phyloP scores from a whole-genome alignment of 2,329 filamentous ascomycete genomes.

The Cladorrhinum sp. region DNA sequence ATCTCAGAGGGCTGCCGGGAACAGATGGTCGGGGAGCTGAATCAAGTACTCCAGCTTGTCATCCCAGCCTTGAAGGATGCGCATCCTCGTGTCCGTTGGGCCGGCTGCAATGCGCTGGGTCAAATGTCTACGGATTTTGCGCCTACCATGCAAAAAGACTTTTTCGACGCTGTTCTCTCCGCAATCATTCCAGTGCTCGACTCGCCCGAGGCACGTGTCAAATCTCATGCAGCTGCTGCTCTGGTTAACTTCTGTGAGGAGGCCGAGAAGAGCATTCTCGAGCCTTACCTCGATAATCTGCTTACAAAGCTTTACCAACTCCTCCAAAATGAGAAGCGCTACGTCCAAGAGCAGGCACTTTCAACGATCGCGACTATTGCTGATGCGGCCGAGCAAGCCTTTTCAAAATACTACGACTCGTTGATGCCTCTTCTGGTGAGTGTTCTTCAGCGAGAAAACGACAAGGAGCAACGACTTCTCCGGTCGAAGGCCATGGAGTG shows the following conservation, averaged over 20 bases:
- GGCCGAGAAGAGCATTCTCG: conserved; percentile 85
- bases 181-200: conserved; percentile 91
- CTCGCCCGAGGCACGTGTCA: conserved; percentile 87
- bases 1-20: conserved; percentile 97
- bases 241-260: conserved; percentile 99
- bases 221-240: conserved; percentile 95
- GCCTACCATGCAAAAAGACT: conserved; percentile 95
- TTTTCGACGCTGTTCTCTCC: conserved; percentile 81
- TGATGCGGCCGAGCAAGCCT: conserved; percentile 94
- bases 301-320: conserved; percentile 82
- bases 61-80: conserved; percentile 84
- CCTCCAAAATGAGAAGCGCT: conserved; percentile 87
- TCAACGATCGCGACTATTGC: conserved; percentile 98
- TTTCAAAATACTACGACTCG: conserved; percentile 91
- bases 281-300: conserved; percentile 88
- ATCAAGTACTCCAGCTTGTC: conserved; percentile 92
- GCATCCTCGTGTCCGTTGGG: conserved; percentile 93
- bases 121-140: conserved; percentile 99
- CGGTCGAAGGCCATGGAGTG: conserved; percentile 99
- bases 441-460: conserved; percentile 83
- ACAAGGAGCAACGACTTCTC: conserved; percentile 87
- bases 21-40: conserved; percentile 90
- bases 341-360: conserved; percentile 94
- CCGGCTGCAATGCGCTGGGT: conserved; percentile 95
- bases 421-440: conserved; percentile 93